Conservation (phyloP, 768 basidiomycete species). For the Suillus sp. region DNA sequence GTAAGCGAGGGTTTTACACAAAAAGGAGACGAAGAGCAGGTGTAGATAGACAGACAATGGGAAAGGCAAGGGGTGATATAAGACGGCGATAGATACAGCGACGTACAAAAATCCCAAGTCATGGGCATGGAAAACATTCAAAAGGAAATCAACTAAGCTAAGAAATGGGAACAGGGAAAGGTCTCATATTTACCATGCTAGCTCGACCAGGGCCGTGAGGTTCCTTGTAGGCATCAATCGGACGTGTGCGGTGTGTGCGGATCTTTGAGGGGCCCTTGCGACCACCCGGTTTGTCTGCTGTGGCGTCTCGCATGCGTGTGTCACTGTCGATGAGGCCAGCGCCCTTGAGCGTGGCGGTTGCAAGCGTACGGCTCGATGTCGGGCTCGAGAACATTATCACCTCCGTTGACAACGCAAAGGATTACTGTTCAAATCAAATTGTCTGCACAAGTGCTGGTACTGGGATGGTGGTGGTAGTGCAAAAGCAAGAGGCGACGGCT, state of each 20-base stretch:
- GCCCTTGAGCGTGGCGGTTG: constrained; percentile 60
- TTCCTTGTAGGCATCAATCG: constrained; percentile 60
- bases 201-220: constrained; percentile 46
- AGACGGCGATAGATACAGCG: constrained; percentile 8
- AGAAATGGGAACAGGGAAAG: constrained; percentile 26
- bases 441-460: neutral
- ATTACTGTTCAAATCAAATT: neutral
- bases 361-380: constrained; percentile 59
- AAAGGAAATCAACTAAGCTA: constrained; percentile 23
- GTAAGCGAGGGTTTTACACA: constrained; percentile 26
- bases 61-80: constrained; percentile 8
- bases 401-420: neutral
- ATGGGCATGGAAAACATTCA: constrained; percentile 16
- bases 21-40: constrained; percentile 28
- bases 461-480: constrained; percentile 19
- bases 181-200: constrained; percentile 69
- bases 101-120: constrained; percentile 9
- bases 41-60: constrained; percentile 11
- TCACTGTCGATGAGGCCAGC: constrained; percentile 81
- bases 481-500: constrained; percentile 12
- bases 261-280: constrained; percentile 68
- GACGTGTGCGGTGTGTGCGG: constrained; percentile 59
- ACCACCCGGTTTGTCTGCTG: constrained; percentile 66
- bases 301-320: constrained; percentile 70
- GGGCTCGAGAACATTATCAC: constrained; percentile 60